Conservation (phyloP, 768 basidiomycete genomes). For the Phlebiopsis flavidoalba region DNA sequence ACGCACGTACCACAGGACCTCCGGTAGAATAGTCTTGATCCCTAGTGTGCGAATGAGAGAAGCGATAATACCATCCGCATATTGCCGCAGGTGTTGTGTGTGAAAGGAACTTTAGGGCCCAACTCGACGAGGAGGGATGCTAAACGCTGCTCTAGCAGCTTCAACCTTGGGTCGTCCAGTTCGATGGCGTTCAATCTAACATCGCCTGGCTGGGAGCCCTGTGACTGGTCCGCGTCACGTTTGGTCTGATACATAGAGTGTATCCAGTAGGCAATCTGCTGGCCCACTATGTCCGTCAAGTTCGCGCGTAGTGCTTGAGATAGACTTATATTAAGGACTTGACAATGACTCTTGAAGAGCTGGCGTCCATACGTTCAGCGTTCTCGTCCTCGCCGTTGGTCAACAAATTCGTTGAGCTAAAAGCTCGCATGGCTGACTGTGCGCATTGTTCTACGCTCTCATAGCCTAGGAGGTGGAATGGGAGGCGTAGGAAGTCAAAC, state of each 20-base stretch:
- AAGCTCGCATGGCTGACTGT: conserved; percentile 56
- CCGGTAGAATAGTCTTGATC: conserved; percentile 59
- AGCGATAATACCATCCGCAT: conserved; percentile 53
- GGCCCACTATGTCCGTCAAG: conserved; percentile 67
- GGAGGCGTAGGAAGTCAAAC: conserved; percentile 52
- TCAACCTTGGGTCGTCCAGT: background rate
- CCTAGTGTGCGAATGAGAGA: conserved; percentile 58
- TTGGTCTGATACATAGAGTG: conserved; percentile 15
- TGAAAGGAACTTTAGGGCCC: conserved; percentile 21
- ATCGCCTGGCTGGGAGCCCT: no score
- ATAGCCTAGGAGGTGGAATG: conserved; percentile 75
- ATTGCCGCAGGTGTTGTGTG: conserved; percentile 30
- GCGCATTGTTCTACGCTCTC: conserved; percentile 60
- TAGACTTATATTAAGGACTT: conserved; percentile 42
- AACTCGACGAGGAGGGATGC: background rate
- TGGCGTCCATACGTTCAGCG: conserved; percentile 31
- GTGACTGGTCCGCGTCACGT: no score
- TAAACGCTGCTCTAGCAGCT: background rate
- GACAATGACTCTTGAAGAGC: conserved; percentile 60
- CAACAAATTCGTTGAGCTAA: conserved; percentile 60
- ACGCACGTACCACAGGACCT: conserved; percentile 43
- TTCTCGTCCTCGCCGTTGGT: conserved; percentile 33
- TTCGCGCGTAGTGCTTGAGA: conserved; percentile 53
- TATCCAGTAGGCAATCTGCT: conserved; percentile 47
- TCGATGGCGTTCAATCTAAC: background rate